phyloP scores from a whole-genome alignment of 2,329 filamentous ascomycete genomes.

The Xylariaceae sp. region DNA sequence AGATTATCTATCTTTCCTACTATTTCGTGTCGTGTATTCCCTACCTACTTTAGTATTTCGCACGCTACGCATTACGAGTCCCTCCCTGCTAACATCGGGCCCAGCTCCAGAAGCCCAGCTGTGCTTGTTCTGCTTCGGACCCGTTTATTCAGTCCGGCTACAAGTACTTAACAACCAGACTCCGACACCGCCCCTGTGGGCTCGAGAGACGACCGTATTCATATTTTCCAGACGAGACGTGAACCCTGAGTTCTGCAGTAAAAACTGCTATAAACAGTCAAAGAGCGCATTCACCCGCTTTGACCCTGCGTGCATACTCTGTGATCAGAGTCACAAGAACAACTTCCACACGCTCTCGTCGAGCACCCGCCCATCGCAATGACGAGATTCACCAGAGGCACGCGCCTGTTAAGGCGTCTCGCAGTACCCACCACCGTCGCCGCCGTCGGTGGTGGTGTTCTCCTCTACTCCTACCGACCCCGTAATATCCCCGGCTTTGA shows the following conservation, averaged over 20 bases:
- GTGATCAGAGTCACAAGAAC: conserved; percentile 4
- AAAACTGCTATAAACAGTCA: neutral
- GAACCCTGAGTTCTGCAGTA: neutral
- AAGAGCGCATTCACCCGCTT: neutral
- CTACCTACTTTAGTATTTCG: neutral
- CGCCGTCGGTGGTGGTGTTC: conserved; percentile 39
- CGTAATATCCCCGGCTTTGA: conserved; percentile 67
- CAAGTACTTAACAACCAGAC: too few relatives aligned
- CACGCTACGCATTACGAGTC: too few relatives aligned
- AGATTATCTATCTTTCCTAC: too few relatives aligned
- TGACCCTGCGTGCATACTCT: neutral
- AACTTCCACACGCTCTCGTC: conserved; percentile 3
- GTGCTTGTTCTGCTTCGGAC: neutral
- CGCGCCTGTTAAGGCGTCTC: conserved; percentile 38
- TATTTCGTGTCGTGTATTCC: neutral
- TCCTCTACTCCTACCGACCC: conserved; percentile 58
- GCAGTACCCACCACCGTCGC: conserved; percentile 40
- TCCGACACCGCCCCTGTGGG: neutral
- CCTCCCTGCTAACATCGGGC: neutral
- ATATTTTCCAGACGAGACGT: neutral
- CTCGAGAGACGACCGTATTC: neutral
- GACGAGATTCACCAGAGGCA: conserved; percentile 30
- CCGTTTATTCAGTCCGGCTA: neutral
- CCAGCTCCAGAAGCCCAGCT: neutral
- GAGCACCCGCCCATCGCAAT: conserved; percentile 19